phyloP scores from a whole-genome alignment of 805 yeast species.

The Suhomyces sp. region DNA sequence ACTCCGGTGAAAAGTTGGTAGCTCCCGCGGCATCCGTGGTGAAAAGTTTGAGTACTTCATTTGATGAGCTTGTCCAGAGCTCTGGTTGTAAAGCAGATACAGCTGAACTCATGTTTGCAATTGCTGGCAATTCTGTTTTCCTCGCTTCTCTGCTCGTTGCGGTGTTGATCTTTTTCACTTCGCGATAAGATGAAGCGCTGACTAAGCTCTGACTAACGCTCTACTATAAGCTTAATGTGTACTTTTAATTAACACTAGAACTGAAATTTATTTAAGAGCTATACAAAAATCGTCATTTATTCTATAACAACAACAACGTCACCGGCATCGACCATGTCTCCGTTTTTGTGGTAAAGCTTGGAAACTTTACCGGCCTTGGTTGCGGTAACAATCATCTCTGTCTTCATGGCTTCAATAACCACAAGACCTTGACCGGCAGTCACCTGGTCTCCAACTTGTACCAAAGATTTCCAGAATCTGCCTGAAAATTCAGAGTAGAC shows the following conservation, averaged over 20 bases:
- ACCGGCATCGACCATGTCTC: constrained; percentile 97
- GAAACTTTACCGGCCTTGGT: constrained; percentile 68
- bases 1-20: constrained; percentile 63
- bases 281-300: constrained; percentile 12
- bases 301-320: constrained; percentile 85
- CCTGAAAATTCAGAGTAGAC: constrained; percentile 97
- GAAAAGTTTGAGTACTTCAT: constrained; percentile 58
- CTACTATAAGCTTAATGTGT: background rate
- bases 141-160: background rate
- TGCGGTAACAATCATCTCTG: constrained; percentile 87
- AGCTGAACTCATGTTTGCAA: constrained; percentile 1
- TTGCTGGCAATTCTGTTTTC: background rate
- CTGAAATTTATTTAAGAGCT: background rate
- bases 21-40: constrained; percentile 57
- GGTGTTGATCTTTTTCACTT: background rate
- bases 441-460: constrained; percentile 72
- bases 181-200: background rate
- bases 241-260: background rate
- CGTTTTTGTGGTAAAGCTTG: constrained; percentile 74
- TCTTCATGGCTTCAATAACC: constrained; percentile 97
- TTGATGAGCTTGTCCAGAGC: constrained; percentile 72
- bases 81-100: constrained; percentile 50
- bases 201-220: background rate
- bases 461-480: constrained; percentile 91
- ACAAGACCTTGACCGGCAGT: constrained; percentile 73